Conservation (phyloP, 1,284 basidiomycete genomes). For the Rhizoctonia solani region DNA sequence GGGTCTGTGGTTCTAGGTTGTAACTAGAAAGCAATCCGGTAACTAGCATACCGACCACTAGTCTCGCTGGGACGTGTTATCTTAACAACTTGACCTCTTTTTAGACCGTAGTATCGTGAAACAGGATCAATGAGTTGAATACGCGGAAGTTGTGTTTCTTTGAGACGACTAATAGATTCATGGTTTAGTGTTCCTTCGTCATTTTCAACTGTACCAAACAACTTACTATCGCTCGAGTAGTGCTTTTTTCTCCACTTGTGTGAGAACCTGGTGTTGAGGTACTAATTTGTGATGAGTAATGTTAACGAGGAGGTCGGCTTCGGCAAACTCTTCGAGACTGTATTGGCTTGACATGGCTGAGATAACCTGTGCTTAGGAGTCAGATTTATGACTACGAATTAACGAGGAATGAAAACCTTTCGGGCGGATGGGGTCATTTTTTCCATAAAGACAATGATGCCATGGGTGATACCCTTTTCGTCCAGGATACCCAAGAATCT, state of each 20-base stretch:
- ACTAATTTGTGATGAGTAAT: constrained; percentile 96
- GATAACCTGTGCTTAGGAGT: constrained; percentile 65
- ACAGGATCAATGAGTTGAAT: constrained; percentile 97
- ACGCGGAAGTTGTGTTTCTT: constrained; percentile 96
- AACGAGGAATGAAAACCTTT: constrained; percentile 61
- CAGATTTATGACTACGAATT: background rate
- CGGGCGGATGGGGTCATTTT: constrained; percentile 96
- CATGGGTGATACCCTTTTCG: constrained; percentile 85
- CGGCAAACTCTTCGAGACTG: constrained; percentile 94
- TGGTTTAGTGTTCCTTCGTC: constrained; percentile 8
- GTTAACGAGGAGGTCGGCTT: constrained; percentile 95
- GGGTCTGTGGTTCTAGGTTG: background rate
- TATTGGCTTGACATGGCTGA: constrained; percentile 84
- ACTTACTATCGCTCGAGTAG: constrained; percentile 93
- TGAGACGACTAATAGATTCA: constrained; percentile 74
- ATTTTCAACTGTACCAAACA: constrained; percentile 28
- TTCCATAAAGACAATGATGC: constrained; percentile 94
- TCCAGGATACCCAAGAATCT: constrained; percentile 88
- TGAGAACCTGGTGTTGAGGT: constrained; percentile 89
- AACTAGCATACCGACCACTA: constrained; percentile 91
- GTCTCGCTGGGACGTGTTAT: constrained; percentile 98
- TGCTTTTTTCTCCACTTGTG: constrained; percentile 82
- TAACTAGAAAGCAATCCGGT: constrained; percentile 72
- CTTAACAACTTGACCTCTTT: constrained; percentile 96
- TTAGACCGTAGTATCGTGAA: constrained; percentile 94